These are phyloP conservation scores for Huntiella savannae DNA, from an alignment of 2,329 filamentous ascomycete species.

Conservation along the genomic window DNA sequence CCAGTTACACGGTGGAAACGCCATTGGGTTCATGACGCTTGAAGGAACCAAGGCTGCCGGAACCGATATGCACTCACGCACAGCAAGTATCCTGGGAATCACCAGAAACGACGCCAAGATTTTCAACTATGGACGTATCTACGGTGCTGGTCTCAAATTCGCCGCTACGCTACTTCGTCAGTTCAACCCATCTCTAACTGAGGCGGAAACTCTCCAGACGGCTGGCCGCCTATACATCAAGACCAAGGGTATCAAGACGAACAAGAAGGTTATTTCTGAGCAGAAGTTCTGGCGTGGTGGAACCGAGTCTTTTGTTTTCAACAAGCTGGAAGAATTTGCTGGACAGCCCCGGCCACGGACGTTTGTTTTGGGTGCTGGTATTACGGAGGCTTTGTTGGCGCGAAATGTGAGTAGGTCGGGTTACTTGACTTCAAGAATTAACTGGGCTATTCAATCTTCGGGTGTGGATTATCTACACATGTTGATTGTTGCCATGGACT, in stretches of 20 bases:
- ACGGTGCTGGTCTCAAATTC: constrained; percentile 91
- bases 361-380: constrained; percentile 81
- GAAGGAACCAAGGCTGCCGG: constrained; percentile 89
- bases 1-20: constrained; percentile 85
- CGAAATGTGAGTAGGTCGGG: constrained; percentile 74
- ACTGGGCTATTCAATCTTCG: constrained; percentile 96
- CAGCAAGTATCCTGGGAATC: constrained; percentile 79
- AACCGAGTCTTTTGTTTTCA: constrained; percentile 95
- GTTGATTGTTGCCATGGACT: constrained; percentile 86
- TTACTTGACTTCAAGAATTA: constrained; percentile 91
- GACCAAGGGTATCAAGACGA: constrained; percentile 81
- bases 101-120: constrained; percentile 90
- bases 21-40: constrained; percentile 96
- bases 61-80: constrained; percentile 87
- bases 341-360: constrained; percentile 83
- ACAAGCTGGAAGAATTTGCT: constrained; percentile 92
- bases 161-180: constrained; percentile 76
- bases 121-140: constrained; percentile 97
- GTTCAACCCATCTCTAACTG: constrained; percentile 73
- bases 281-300: constrained; percentile 84
- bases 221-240: constrained; percentile 67
- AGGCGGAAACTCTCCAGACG: constrained; percentile 55
- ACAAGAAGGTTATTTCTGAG: constrained; percentile 49
- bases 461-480: constrained; percentile 95
- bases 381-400: constrained; percentile 84